Conservation (phyloP, 192 early-diverging fungal species). For the Gigaspora rosea region DNA sequence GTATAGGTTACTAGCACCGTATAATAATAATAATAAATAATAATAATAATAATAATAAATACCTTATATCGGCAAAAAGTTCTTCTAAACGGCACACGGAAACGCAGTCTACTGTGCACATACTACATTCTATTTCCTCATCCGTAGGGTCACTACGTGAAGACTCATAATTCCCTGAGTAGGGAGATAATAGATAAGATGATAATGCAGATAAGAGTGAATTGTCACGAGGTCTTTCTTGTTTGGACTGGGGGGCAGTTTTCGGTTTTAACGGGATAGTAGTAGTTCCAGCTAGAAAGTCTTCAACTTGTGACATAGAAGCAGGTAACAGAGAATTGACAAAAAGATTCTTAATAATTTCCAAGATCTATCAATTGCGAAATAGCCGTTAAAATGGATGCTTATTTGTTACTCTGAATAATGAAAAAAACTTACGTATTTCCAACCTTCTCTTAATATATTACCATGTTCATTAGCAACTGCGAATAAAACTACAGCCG, state of each 20-base stretch:
- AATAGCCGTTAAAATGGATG: neutral
- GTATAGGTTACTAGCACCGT: no score
- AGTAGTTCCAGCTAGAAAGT: conserved; percentile 70
- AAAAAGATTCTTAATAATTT: conserved; percentile 77
- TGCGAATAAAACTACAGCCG: conserved; percentile 84
- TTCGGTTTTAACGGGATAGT: conserved; percentile 64
- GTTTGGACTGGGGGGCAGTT: conserved; percentile 38
- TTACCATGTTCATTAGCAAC: conserved; percentile 69
- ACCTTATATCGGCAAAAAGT: conserved; percentile 72
- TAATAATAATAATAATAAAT: neutral
- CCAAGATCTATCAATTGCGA: conserved; percentile 53
- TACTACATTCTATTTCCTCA: conserved; percentile 69
- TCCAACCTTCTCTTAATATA: conserved; percentile 69
- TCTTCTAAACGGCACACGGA: conserved; percentile 70
- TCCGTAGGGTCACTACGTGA: conserved; percentile 63
- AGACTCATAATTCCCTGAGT: conserved; percentile 53
- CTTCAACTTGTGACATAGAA: conserved; percentile 67
- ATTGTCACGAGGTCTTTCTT: conserved; percentile 52
- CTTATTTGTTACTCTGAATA: conserved; percentile 18
- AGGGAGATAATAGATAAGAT: conserved; percentile 72
- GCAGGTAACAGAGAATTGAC: conserved; percentile 72
- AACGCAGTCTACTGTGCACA: conserved; percentile 68
- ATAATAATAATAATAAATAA: no score
- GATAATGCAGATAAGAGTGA: conserved; percentile 78
- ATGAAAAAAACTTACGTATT: conserved; percentile 53